Base-by-base conservation (phyloP, 176 grass and related monocot genomes). In the Zea mays region DNA sequence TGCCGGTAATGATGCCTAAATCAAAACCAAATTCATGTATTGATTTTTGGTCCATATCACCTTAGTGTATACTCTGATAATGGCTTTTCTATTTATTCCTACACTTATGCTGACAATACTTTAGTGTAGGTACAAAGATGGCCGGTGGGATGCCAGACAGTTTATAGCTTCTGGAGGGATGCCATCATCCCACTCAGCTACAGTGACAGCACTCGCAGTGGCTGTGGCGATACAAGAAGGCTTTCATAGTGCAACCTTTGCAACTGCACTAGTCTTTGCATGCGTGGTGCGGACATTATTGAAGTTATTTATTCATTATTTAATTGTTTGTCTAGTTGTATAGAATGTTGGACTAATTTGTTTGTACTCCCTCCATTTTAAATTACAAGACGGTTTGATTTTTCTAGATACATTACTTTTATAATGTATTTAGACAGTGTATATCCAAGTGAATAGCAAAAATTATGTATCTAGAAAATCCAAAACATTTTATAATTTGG, bases 111-210 rank as follows among this genome's bases (percentile, higher is more conserved):
- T 42, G 16, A 40, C 7, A 65, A 56, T 79, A 39, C 35, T 73
- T 86, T 59, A 12, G 55, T 81, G 49, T 76, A 95, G 92, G 96
- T 99, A 93, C 67, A 92, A 95, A 67, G 96, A 95, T 70, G 89
- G 82, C 27, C 90, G 73, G 41, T 99, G 96, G 96, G 92, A 99
- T 87, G 91, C 81, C 35, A 92, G 81, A 43, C 92, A 90, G 72
- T 83, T 99, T 68, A 88, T 99, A 85, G 89, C 89, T 75, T 90
- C 96, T 69, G 96, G 96, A 46, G 96, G 96, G 20, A 99, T 99
- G 96, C 92, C 96, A 72, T 99, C 96, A 39, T 99, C 96, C 51
- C 96, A 99, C 75, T 99, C 92, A 19, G 92, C 92, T 66, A 99
- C 92, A 35, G 96, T 93, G 27, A 88, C 90, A 80, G 96, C 96